Evolutionary conservation across 257 asterid species (phyloP).

Genomic region (Nicotiana knightiana): DNA sequence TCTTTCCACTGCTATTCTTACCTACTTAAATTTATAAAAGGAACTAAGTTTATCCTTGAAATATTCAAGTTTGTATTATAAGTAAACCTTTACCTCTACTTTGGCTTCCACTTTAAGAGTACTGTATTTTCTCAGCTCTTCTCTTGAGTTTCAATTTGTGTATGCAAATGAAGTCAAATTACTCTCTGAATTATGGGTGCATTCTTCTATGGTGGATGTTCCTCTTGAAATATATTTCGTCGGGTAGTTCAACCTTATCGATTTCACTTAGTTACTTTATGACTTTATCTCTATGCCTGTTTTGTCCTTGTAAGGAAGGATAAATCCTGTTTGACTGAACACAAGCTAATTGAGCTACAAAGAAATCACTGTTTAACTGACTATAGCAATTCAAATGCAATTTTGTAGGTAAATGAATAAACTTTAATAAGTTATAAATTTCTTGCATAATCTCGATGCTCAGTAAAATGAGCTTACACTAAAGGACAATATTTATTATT

Average conservation of each 20-base stretch:
- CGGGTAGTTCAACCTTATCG: not conserved
- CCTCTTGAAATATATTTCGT: not conserved
- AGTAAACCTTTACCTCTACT: not conserved
- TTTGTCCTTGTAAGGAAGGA: not conserved
- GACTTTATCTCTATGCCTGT: not conserved
- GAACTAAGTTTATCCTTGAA: not conserved
- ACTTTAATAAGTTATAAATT: not conserved
- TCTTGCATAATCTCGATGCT: not conserved
- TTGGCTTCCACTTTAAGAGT: not conserved
- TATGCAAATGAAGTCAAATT: not conserved
- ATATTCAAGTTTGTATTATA: not conserved
- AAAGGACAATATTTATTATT: not conserved
- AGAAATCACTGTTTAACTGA: not conserved
- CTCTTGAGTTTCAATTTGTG: not conserved
- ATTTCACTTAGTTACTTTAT: not conserved
- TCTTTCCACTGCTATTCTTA: not conserved
- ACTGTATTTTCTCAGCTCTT: not conserved
- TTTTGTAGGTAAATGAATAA: not conserved
- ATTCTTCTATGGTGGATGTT: not conserved
- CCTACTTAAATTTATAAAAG: not conserved
- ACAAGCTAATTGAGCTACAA: not conserved
- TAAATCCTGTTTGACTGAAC: not conserved
- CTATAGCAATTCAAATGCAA: not conserved
- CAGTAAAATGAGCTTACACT: not conserved
- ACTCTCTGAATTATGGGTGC: not conserved